Base-by-base conservation (phyloP, 73 alveolate genomes). In the Effrenium voratum region DNA sequence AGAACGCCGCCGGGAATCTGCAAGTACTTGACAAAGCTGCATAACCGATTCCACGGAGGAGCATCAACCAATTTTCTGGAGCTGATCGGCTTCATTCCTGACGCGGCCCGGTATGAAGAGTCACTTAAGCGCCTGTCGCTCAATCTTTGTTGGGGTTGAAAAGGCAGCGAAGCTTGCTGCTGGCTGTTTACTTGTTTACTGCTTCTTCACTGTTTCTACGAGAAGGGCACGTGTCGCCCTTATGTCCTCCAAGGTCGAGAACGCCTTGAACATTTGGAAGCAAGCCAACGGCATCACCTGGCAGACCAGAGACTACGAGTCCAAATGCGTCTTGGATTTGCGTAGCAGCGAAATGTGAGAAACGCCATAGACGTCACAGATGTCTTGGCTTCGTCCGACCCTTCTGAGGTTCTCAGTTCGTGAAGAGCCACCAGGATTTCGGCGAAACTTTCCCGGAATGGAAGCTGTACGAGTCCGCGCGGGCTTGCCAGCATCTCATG, bases 381-480 rank as follows among this genome's bases (percentile, higher is more conserved):
- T 28, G 63, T 68, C 43, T 45, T 79, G 19, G 24, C 1, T 36
- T 4, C 26, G 24, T 45, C 70, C 1, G 5, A 15, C 30, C 5
- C 68, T 24, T 32, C 46, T 40, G 46, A 82, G 93, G 93, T n/a
- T 47, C 76, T 10, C 2, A 2, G 24, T 82, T 32, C 41, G 66
- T 82, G 50, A 47, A 34, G 38, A n/a, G 76, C 52, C 93, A 83
- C 34, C 77, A 13, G 0, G 93, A 83, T n/a, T 55, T 16, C 60
- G 77, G 80, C 32, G 93, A 83, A 22, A 13, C 45, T 19, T 83
- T 83, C 19, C 80, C 80, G 1, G 93, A 83, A 30, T 83, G 79
- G 76, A n/a, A 41, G 32, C 40, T 83, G 47, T 83, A 16, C 93
- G 93, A 83, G 28, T n/a, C 93, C 3, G 93, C 93, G 19, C n/a